A percentile compares a stretch with the other conserved stretches of the same genome.
These are phyloP conservation scores for Aspergillus coremiiformis DNA, from an alignment of 495 filamentous ascomycete species.

Conservation along the genomic window DNA sequence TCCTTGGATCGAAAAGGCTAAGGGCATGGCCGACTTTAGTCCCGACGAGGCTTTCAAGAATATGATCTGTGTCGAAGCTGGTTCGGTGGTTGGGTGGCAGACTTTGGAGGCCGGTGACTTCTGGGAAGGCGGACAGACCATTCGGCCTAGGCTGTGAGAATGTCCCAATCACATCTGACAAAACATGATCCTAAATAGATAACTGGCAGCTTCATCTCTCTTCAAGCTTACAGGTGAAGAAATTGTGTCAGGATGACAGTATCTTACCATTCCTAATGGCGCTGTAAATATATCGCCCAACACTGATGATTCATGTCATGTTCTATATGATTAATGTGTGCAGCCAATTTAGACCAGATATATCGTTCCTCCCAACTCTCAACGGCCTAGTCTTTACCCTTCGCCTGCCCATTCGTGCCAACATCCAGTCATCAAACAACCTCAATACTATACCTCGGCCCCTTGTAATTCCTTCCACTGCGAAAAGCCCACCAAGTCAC, in stretches of 20 bases:
- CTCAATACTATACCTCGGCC: slow-evolving; percentile 28
- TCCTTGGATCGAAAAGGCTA: slow-evolving; percentile 81
- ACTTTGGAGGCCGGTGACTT: slow-evolving; percentile 77
- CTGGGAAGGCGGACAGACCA: slow-evolving; percentile 83
- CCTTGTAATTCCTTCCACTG: slow-evolving; percentile 23
- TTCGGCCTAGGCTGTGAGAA: slow-evolving; percentile 37
- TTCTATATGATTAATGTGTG: too few species aligned
- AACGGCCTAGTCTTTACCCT: not conserved
- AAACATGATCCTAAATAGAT: not conserved
- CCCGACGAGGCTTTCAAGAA: slow-evolving; percentile 83
- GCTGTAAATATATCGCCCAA: too few species aligned
- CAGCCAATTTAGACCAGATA: not conserved
- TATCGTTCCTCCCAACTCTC: not conserved
- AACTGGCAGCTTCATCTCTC: not conserved
- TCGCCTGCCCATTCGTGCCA: not conserved
- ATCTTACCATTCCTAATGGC: not conserved
- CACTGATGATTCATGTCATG: too few species aligned
- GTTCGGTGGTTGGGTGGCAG: slow-evolving; percentile 72
- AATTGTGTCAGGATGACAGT: not conserved
- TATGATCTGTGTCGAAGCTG: slow-evolving; percentile 92
- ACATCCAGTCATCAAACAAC: slow-evolving; percentile 9
- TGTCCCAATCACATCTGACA: not conserved
- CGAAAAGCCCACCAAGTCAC: slow-evolving; percentile 41
- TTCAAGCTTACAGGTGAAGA: not conserved
- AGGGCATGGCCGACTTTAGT: slow-evolving; percentile 76